phyloP scores from a whole-genome alignment of 163 green algal species.

The Botryococcus braunii region DNA sequence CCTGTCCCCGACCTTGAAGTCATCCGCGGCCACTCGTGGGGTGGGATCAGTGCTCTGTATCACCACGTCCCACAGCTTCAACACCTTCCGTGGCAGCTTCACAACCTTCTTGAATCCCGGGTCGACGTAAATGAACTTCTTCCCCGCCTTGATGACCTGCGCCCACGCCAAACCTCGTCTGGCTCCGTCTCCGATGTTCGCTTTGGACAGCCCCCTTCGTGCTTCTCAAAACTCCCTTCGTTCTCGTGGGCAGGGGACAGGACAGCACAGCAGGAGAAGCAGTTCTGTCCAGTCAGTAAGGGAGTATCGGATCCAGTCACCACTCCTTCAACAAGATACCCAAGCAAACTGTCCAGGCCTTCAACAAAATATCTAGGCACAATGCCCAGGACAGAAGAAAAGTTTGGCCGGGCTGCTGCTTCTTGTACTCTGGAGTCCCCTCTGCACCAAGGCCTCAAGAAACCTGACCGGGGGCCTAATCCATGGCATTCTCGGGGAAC shows the following conservation, averaged over 20 bases:
- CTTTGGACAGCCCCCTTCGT: neutral
- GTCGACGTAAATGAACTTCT: constrained; percentile 4
- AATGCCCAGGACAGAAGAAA: too few species aligned
- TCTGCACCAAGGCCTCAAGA: too few species aligned
- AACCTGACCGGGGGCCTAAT: too few species aligned
- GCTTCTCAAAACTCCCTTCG: too few species aligned
- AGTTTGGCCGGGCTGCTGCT: too few species aligned
- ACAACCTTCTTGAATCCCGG: constrained; percentile 11
- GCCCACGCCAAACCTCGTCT: neutral
- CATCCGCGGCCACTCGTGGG: neutral
- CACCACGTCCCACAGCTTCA: constrained; percentile 16
- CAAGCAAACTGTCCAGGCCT: too few species aligned
- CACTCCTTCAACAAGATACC: neutral
- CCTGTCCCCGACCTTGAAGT: constrained; percentile 16
- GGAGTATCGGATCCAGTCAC: neutral
- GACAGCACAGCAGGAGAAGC: neutral
- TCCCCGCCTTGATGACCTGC: constrained; percentile 1
- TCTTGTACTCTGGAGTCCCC: too few species aligned
- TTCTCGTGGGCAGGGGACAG: neutral
- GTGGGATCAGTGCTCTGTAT: neutral
- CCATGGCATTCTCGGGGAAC: too few species aligned
- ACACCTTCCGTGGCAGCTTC: constrained; percentile 15
- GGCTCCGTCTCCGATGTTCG: neutral
- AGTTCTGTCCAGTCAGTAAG: neutral
- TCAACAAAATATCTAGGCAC: too few species aligned